These are phyloP conservation scores for Cardiospermum halicacabum DNA, from an alignment of 345 rosid species.

Conservation along the genomic window DNA sequence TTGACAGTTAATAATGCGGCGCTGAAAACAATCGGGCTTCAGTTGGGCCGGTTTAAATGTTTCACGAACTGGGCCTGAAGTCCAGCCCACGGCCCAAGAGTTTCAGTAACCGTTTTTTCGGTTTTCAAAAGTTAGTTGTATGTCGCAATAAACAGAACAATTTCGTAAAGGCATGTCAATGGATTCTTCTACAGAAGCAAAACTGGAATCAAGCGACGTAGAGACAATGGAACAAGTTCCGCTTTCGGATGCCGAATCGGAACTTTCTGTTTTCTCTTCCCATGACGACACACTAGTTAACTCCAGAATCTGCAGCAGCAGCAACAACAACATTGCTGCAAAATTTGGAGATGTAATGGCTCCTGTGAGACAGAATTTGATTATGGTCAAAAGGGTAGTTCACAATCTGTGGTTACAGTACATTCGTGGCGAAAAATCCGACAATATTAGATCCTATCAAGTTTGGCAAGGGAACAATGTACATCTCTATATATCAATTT, in stretches of 20 bases:
- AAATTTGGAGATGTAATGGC: constrained; percentile 1
- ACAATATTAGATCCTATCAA: constrained; percentile 28
- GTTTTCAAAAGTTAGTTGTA: constrained; percentile 22
- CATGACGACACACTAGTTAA: not conserved
- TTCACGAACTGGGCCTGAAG: not conserved
- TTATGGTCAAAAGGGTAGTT: constrained; percentile 4
- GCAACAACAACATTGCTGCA: not conserved
- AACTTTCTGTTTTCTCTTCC: not conserved
- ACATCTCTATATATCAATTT: not conserved
- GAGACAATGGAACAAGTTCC: constrained; percentile 13
- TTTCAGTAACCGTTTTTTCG: constrained; percentile 21
- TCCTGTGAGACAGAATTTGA: not conserved
- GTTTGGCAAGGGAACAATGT: constrained; percentile 46
- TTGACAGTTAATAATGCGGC: not conserved
- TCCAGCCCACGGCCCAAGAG: not conserved
- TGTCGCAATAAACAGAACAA: not conserved
- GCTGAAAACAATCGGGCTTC: not conserved
- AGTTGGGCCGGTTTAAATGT: not conserved
- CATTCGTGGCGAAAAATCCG: constrained; percentile 14
- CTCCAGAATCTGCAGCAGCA: not conserved
- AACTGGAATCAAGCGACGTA: constrained; percentile 7
- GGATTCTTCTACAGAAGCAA: constrained; percentile 2
- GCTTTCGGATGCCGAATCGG: constrained; percentile 11
- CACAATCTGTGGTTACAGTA: constrained; percentile 21
- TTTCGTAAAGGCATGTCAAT: not conserved